Percentiles rank a stretch among this genome's conserved stretches.
Evolutionary conservation across 2,329 filamentous ascomycete genomes (phyloP).

Genomic region (Fusarium verrucosum): DNA sequence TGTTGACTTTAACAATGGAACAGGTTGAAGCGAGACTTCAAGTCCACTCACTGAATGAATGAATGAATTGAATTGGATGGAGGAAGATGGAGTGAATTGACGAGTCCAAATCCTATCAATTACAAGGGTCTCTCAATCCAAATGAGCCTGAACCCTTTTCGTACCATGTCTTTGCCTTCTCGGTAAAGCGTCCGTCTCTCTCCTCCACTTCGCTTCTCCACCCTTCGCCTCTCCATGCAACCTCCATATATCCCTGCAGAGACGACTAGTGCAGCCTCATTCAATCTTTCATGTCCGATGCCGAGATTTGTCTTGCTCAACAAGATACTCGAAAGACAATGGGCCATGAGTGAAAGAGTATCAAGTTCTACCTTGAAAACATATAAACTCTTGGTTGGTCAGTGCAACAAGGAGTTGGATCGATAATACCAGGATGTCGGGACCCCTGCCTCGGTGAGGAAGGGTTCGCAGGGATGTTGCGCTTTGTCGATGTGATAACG

Average conservation of each 20-base stretch:
- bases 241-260: slow-evolving; percentile 29
- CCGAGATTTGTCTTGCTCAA: neutral
- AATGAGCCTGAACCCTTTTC: slow-evolving; percentile 35
- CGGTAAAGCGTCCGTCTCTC: slow-evolving; percentile 35
- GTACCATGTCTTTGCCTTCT: slow-evolving; percentile 29
- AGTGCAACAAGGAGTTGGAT: neutral
- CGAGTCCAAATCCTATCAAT: neutral
- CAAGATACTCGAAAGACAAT: neutral
- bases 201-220: slow-evolving; percentile 33
- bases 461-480: slow-evolving; percentile 28
- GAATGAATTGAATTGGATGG: slow-evolving; percentile 1
- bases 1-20: slow-evolving; percentile 34
- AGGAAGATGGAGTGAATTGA: too few relatives aligned
- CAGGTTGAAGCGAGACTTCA: slow-evolving; percentile 6
- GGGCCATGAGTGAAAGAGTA: neutral
- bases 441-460: slow-evolving; percentile 21
- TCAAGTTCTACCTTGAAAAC: neutral
- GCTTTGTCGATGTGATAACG: slow-evolving; percentile 32
- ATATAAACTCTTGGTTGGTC: neutral
- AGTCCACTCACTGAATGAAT: too few relatives aligned
- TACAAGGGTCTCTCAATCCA: slow-evolving; percentile 1
- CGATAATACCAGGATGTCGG: slow-evolving; percentile 1
- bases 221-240: slow-evolving; percentile 30
- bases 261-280: slow-evolving; percentile 41
- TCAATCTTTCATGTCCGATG: slow-evolving; percentile 10